Evolutionary conservation across 768 basidiomycete genomes (phyloP).

Genomic region (Cubamyces sp.): DNA sequence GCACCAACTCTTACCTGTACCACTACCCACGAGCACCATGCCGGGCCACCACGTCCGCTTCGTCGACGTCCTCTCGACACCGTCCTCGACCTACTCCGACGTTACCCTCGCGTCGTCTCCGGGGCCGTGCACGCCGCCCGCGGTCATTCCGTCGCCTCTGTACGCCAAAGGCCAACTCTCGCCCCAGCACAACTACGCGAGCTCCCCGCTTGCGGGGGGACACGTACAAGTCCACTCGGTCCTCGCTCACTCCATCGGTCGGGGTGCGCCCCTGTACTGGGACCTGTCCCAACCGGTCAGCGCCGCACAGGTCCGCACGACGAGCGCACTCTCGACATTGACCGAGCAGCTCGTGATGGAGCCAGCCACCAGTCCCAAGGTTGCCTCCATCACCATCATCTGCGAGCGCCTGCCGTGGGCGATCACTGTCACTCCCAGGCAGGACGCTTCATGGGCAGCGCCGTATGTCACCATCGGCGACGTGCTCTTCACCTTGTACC

Average conservation of each 20-base stretch:
- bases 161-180: conserved; percentile 7
- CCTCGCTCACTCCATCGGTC: conserved; percentile 26
- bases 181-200: conserved; percentile 10
- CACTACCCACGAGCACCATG: conserved; percentile 23
- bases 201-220: conserved; percentile 9
- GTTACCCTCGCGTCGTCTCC: conserved; percentile 27
- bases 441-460: conserved; percentile 23
- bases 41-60: conserved; percentile 32
- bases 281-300: conserved; percentile 18
- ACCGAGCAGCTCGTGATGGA: conserved; percentile 28
- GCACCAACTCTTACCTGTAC: background rate
- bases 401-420: conserved; percentile 41
- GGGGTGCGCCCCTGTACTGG: conserved; percentile 20
- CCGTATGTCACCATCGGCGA: conserved; percentile 49
- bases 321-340: background rate
- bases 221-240: conserved; percentile 24
- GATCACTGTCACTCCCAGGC: conserved; percentile 37
- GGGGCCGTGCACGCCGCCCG: conserved; percentile 29
- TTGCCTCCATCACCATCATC: conserved; percentile 37
- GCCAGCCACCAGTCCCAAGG: conserved; percentile 35
- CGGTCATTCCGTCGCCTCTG: conserved; percentile 8
- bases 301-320: conserved; percentile 1
- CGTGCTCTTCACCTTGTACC: conserved; percentile 52
- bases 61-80: conserved; percentile 25
- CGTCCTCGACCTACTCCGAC: conserved; percentile 29